Base-by-base conservation (phyloP, 2,329 filamentous ascomycete species). In the Neonectria sp. region DNA sequence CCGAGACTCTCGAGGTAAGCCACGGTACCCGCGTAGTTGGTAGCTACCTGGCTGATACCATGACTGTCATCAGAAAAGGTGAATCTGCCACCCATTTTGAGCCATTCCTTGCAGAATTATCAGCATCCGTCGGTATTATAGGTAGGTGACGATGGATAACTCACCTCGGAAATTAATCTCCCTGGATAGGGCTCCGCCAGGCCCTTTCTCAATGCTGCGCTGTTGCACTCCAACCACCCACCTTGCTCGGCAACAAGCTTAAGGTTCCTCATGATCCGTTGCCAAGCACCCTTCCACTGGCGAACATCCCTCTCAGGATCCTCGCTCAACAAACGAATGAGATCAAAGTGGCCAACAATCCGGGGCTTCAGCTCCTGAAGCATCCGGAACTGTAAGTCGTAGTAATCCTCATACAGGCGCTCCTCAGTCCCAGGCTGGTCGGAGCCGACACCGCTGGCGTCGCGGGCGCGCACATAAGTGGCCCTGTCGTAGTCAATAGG, bases 41-140 rank as follows among this genome's bases (percentile, higher is more conserved):
- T 91, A n/a, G 91, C 94, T 5, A 99, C 88, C 78, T 99, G 95
- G 3, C 89, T 92, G 65, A 94, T 88, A 43, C 93, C 93, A 83
- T 99, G 96, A 79, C 95, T 97, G 81, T 99, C 96, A 79, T 99
- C 96, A 6, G 94, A 97, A 74, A 99, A 87, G 59, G 94, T 97
- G 81, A 98, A 97, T 67, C 88, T 89, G 27, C 96, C 95, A 27
- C 91, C 91, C 75, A 93, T 86, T 7, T 81, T 81, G 60, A 94
- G 77, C 84, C 94, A 97, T 78, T 90, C 89, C 92, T 93, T 68
- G 13, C 6, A 17, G 24, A 37, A 9, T 13, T 51, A 64, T 67
- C 6, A 67, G 55, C n/a, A n/a, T n/a, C n/a, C n/a, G n/a, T n/a
- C n/a, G n/a, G n/a, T n/a, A n/a, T n/a, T n/a, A n/a, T n/a, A n/a